These are phyloP conservation scores for Amaranthus cruentus DNA, from an alignment of 148 eudicot genomes.

Conservation along the genomic window DNA sequence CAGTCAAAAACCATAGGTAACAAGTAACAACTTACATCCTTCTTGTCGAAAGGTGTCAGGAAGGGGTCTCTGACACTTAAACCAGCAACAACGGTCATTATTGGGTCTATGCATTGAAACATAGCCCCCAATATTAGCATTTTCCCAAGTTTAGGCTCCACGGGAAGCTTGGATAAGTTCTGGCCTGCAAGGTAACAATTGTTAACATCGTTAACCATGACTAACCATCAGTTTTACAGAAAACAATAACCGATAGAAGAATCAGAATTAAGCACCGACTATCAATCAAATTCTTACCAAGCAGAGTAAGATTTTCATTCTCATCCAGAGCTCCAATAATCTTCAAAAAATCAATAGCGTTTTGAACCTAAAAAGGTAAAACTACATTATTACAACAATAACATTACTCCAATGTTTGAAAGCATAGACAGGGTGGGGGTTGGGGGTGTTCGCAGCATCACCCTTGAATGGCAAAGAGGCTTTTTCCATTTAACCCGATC, in stretches of 20 bases:
- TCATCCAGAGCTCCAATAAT: constrained; percentile 92
- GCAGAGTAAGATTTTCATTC: constrained; percentile 75
- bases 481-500: too few species aligned
- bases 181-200: constrained; percentile 49
- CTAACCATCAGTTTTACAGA: not conserved
- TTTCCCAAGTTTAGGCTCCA: constrained; percentile 94
- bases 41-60: constrained; percentile 82
- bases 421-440: too few species aligned
- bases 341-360: constrained; percentile 88
- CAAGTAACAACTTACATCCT: constrained; percentile 60
- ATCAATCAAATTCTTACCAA: constrained; percentile 42
- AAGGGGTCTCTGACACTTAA: constrained; percentile 93
- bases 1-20: not conserved
- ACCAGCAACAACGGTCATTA: constrained; percentile 95
- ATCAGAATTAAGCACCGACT: constrained; percentile 2
- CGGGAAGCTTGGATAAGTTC: constrained; percentile 83
- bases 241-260: not conserved
- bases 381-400: not conserved
- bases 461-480: too few species aligned
- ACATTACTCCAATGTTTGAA: too few species aligned
- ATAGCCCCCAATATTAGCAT: constrained; percentile 90
- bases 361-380: constrained; percentile 63
- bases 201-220: not conserved
- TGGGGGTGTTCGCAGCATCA: too few species aligned
- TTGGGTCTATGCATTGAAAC: constrained; percentile 88